Evolutionary conservation across 257 asterid genomes (phyloP).

Genomic region (Solanum habrochaites): DNA sequence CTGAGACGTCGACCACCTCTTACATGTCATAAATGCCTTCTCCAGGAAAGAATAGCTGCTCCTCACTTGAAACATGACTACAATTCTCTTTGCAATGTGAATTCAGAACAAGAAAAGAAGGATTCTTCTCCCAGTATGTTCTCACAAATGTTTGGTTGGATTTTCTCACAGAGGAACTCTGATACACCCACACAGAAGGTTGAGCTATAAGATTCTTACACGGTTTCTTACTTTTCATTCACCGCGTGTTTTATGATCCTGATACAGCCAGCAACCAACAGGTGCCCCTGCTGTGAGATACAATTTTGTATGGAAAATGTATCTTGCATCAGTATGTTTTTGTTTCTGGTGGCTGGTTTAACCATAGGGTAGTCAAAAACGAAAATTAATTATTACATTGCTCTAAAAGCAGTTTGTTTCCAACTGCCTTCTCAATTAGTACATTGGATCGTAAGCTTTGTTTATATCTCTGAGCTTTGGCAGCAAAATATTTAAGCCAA

Average conservation of each 20-base stretch:
- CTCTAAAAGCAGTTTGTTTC: not conserved
- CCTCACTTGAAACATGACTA: conserved; percentile 84
- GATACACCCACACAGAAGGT: conserved; percentile 16
- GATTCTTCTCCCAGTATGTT: conserved; percentile 13
- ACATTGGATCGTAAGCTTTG: not conserved
- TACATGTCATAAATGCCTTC: not conserved
- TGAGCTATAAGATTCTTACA: conserved; percentile 33
- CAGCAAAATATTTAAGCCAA: not conserved
- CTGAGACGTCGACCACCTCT: not conserved
- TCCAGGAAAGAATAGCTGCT: conserved; percentile 66
- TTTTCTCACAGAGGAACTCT: conserved; percentile 23
- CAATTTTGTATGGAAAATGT: not conserved
- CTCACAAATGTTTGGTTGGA: conserved; percentile 34
- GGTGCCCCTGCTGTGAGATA: not conserved
- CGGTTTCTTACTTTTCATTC: not conserved
- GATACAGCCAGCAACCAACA: not conserved
- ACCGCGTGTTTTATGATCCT: not conserved
- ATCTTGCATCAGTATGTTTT: not conserved
- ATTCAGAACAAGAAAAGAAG: not conserved
- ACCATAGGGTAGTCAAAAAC: not conserved
- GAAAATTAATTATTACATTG: too few species aligned
- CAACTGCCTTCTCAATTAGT: not conserved
- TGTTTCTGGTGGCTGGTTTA: not conserved
- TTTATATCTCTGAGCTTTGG: too few species aligned
- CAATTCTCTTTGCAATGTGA: conserved; percentile 39